Percentiles rank a stretch among this genome's conserved stretches.
These are phyloP conservation scores for Moesziomyces antarcticus DNA, from an alignment of 1,284 basidiomycete genomes.

Conservation along the genomic window DNA sequence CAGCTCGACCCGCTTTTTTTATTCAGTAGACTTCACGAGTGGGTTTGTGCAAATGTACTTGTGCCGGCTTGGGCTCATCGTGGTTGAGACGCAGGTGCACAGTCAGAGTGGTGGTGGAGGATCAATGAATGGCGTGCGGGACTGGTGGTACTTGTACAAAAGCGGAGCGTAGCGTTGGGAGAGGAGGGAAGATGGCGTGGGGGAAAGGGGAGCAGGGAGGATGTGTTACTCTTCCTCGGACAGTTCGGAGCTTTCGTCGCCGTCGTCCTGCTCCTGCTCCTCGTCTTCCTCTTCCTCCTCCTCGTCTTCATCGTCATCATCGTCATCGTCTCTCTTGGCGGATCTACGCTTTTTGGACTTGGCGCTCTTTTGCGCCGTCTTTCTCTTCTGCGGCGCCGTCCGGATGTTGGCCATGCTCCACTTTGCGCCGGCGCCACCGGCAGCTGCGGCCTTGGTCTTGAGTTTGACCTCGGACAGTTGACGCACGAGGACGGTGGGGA, in stretches of 20 bases:
- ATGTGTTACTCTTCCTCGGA: constrained; percentile 15
- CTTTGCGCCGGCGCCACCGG: constrained; percentile 6
- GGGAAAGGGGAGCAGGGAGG: too few relatives aligned
- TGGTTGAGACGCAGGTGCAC: too few relatives aligned
- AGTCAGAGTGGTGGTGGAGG: too few relatives aligned
- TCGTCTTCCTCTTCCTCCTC: constrained; percentile 19
- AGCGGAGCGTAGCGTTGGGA: too few relatives aligned
- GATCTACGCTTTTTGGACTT: constrained; percentile 10
- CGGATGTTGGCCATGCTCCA: constrained; percentile 12
- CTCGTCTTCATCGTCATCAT: constrained; percentile 19
- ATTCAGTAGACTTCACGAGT: too few relatives aligned
- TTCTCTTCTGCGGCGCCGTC: constrained; percentile 3
- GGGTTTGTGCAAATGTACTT: too few relatives aligned
- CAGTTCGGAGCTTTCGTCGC: constrained; percentile 13
- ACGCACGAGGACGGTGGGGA: constrained; percentile 25
- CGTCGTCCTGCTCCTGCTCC: constrained; percentile 13
- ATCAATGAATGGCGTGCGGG: too few relatives aligned
- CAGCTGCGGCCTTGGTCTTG: constrained; percentile 10
- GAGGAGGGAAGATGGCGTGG: too few relatives aligned
- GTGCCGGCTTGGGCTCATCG: too few relatives aligned
- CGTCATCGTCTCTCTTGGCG: constrained; percentile 9
- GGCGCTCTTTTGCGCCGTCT: constrained; percentile 2
- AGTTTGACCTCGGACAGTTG: constrained; percentile 26
- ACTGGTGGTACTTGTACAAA: too few relatives aligned
- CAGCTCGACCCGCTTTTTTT: too few relatives aligned